phyloP scores from a whole-genome alignment of 1,139 yeast species.

The Kodamaea sp. region DNA sequence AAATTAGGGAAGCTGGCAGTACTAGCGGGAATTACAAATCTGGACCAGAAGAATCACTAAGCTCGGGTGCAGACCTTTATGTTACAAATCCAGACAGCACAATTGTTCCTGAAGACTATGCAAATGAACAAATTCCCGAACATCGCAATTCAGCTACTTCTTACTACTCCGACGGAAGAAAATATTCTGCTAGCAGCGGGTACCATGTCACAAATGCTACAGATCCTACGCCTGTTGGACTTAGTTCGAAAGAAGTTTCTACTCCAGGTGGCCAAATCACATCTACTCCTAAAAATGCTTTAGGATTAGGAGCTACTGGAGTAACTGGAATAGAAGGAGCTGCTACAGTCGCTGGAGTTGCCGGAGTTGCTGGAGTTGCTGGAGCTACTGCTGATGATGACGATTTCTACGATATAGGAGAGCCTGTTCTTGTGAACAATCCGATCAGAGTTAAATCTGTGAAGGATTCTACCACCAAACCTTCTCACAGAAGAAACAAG shows the following conservation, averaged over 20 bases:
- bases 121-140: background rate
- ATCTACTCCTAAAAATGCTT: background rate
- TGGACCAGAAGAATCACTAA: too few relatives aligned
- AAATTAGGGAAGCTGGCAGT: background rate
- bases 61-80: background rate
- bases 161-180: constrained; percentile 6
- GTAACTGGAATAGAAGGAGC: constrained; percentile 1
- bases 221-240: background rate
- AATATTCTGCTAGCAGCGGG: constrained; percentile 9
- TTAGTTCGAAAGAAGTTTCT: background rate
- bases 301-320: constrained; percentile 2
- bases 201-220: constrained; percentile 4
- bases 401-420: constrained; percentile 42
- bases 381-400: constrained; percentile 23
- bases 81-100: background rate
- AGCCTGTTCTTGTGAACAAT: constrained; percentile 34
- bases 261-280: background rate
- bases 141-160: background rate
- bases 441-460: constrained; percentile 40
- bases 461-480: constrained; percentile 28
- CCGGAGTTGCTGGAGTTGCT: constrained; percentile 3
- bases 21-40: too few relatives aligned
- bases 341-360: background rate
- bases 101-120: background rate
- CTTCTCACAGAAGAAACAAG: constrained; percentile 12